These are phyloP conservation scores for Stentor coeruleus DNA, from an alignment of 73 alveolate genomes.

Conservation along the genomic window DNA sequence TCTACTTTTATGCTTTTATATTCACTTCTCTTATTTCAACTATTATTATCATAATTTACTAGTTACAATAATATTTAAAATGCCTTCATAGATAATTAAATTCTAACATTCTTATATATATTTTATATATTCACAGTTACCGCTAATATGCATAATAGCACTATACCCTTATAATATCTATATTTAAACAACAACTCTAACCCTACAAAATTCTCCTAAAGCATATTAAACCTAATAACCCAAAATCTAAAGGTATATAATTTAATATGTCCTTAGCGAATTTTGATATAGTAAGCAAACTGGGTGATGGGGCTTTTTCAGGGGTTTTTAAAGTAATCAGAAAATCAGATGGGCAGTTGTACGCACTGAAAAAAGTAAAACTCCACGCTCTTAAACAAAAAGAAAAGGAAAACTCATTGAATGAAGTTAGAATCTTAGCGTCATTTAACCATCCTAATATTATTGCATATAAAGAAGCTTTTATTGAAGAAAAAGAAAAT, in stretches of 20 bases:
- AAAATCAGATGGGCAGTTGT: slow-evolving; percentile 61
- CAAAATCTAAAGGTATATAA: neutral
- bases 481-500: slow-evolving; percentile 69
- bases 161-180: neutral
- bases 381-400: slow-evolving; percentile 68
- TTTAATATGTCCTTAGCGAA: neutral
- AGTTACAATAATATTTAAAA: too few relatives aligned
- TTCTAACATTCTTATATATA: too few relatives aligned
- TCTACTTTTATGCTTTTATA: too few relatives aligned
- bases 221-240: neutral
- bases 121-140: too few relatives aligned
- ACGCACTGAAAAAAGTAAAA: slow-evolving; percentile 80
- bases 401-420: slow-evolving; percentile 72
- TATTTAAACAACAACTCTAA: too few relatives aligned
- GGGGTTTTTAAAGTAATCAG: slow-evolving; percentile 71
- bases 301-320: slow-evolving; percentile 87
- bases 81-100: too few relatives aligned
- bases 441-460: slow-evolving; percentile 66
- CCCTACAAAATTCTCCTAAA: too few relatives aligned
- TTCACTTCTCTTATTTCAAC: too few relatives aligned
- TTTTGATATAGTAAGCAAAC: slow-evolving; percentile 13
- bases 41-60: too few relatives aligned
- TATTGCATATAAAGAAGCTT: slow-evolving; percentile 78
- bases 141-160: too few relatives aligned
- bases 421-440: slow-evolving; percentile 80